phyloP scores from a whole-genome alignment of 441 rosid species.

The Erysimum pusillum region DNA sequence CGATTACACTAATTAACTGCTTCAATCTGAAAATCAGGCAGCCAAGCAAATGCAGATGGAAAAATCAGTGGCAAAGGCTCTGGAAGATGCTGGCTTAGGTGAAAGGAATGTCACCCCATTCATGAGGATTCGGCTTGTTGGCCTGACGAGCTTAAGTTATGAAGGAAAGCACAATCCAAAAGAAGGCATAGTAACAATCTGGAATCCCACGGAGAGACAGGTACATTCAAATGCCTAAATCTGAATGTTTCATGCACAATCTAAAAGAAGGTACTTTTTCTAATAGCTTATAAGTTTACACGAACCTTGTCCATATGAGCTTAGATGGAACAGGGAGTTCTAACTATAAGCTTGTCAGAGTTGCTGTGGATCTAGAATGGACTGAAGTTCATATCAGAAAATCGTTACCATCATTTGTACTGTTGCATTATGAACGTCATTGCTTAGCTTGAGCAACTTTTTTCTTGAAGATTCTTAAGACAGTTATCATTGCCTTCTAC shows the following conservation, averaged over 20 bases:
- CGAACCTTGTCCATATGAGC: conserved; percentile 4
- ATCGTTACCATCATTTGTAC: conserved; percentile 9
- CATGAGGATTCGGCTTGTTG: conserved; percentile 90
- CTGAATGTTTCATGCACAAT: conserved; percentile 8
- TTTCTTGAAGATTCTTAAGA: conserved; percentile 16
- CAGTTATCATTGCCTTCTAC: conserved; percentile 15
- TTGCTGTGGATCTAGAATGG: background rate
- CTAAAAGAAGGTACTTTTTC: background rate
- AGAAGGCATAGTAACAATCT: conserved; percentile 88
- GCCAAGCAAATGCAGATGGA: conserved; percentile 68
- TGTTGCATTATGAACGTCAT: conserved; percentile 11
- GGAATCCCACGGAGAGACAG: conserved; percentile 96
- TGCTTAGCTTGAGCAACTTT: conserved; percentile 12
- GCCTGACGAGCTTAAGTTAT: conserved; percentile 57
- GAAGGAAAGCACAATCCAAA: conserved; percentile 51
- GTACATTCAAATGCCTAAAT: conserved; percentile 51
- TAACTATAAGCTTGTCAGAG: background rate
- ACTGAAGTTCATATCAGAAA: conserved; percentile 7
- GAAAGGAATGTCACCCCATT: conserved; percentile 88
- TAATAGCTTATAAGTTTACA: conserved; percentile 5
- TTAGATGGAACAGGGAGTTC: background rate
- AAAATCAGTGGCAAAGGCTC: conserved; percentile 71
- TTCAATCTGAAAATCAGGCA: conserved; percentile 57
- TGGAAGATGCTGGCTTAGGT: conserved; percentile 74
- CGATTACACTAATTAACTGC: background rate